Evolutionary conservation across 768 basidiomycete species (phyloP), one percentile per base, ranked within the genome.

Genomic region (Kwoniella dendrophila): DNA sequence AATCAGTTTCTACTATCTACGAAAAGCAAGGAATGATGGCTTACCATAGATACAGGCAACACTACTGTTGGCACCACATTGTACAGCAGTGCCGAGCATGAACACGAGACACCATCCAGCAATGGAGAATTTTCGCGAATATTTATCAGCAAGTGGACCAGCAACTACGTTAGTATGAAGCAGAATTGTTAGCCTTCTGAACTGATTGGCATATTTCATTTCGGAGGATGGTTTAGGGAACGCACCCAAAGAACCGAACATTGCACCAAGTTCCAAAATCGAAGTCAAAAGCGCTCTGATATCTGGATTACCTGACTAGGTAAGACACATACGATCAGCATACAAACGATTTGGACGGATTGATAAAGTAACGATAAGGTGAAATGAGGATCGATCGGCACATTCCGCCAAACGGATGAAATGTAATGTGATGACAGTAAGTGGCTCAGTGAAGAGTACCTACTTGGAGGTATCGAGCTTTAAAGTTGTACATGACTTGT

Each of bases 241-340:
- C n/a, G n/a, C n/a, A n/a, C n/a, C n/a, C 20, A 91, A 83, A 11
- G 88, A 86, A 63, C 89, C 89, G 62, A 87, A 81, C 86, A 89
- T 89, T 24, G 89, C 89, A 55, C 77, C 78, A 34, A 76, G 63
- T 59, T 75, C 70, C 34, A 90, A 83, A 70, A 90, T 88, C 22
- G 88, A 81, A 14, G 88, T 88, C 2, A 90, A 80, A 85, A 88
- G 87, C 10, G 88, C 89, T 78, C 87, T 85, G 24, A 82, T 84
- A 8, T 79, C 81, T 6, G 84, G 24, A 64, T 87, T 69, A 36
- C 74, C 57, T 43, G 64, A 34, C 59, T 69, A 44, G 57, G 34
- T 27, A 30, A 41, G 7, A 33, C 0, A 14, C 10, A 33, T 24
- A 34, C 61, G 12, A 58, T 66, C 43, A 43, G 33, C 53, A 52